A percentile compares a stretch with the other conserved stretches of the same genome.
Evolutionary conservation across 805 yeast species (phyloP).

Genomic region (Hanseniaspora lindneri): DNA sequence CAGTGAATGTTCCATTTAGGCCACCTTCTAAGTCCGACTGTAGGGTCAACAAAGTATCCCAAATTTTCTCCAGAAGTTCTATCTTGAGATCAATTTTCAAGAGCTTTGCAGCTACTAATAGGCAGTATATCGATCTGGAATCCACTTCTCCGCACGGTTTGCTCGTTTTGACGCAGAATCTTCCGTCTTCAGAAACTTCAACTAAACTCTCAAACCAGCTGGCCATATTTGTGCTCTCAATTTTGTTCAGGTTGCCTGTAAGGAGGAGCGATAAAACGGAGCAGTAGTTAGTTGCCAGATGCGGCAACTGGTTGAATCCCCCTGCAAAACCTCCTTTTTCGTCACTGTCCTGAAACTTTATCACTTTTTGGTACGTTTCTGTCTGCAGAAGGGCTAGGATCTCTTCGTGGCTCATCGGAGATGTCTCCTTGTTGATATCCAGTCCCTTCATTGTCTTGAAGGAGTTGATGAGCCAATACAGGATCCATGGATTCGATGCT

Average conservation of each 20-base stretch:
- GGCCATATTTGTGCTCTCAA: slow-evolving; percentile 41
- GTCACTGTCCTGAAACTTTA: background rate
- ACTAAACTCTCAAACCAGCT: slow-evolving; percentile 53
- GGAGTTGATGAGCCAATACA: slow-evolving; percentile 70
- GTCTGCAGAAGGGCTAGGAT: background rate
- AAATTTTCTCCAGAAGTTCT: slow-evolving; percentile 41
- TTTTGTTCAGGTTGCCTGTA: slow-evolving; percentile 30
- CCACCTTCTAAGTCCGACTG: slow-evolving; percentile 90
- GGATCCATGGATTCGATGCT: slow-evolving; percentile 85
- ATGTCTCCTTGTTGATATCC: background rate
- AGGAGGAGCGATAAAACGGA: slow-evolving; percentile 51
- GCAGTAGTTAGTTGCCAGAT: slow-evolving; percentile 76
- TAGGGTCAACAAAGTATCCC: slow-evolving; percentile 51
- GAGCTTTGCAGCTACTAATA: slow-evolving; percentile 56
- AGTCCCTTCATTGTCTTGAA: slow-evolving; percentile 32
- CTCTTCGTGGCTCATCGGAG: slow-evolving; percentile 18
- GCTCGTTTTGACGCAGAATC: slow-evolving; percentile 22
- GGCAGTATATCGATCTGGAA: slow-evolving; percentile 78
- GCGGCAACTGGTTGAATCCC: slow-evolving; percentile 70
- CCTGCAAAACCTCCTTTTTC: slow-evolving; percentile 70
- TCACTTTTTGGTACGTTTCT: background rate
- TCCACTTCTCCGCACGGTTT: slow-evolving; percentile 61
- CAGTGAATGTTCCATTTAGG: slow-evolving; percentile 61
- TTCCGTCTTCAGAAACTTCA: slow-evolving; percentile 36
- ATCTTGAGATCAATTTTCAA: slow-evolving; percentile 47